Evolutionary conservation across 257 asterid genomes (phyloP).

Genomic region (Solanum infundibuliforme): DNA sequence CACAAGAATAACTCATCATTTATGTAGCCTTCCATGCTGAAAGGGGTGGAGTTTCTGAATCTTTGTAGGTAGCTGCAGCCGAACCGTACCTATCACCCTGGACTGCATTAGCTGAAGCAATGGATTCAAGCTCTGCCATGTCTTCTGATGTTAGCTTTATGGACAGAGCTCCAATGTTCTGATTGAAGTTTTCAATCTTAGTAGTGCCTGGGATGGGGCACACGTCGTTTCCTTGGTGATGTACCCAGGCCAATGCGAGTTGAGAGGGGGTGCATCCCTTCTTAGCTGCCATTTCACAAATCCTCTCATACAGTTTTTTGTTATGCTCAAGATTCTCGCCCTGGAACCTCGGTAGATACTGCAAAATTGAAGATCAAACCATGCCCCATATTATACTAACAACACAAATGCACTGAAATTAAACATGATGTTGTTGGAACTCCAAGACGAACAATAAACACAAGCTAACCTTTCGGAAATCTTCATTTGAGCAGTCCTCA

Average conservation of each 20-base stretch:
- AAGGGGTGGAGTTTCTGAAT: constrained; percentile 11
- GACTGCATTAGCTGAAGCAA: constrained; percentile 14
- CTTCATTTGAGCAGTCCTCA: not conserved
- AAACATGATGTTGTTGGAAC: not conserved
- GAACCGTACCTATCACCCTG: constrained; percentile 5
- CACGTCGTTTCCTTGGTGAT: constrained; percentile 16
- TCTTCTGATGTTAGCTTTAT: constrained; percentile 11
- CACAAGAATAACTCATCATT: not conserved
- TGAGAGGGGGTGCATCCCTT: constrained; percentile 14
- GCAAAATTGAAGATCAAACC: not conserved
- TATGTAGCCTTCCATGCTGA: constrained; percentile 9
- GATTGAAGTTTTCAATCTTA: constrained; percentile 14
- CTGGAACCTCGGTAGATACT: constrained; percentile 11
- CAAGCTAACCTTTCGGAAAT: constrained; percentile 23
- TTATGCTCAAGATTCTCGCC: constrained; percentile 8
- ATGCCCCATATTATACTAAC: not conserved
- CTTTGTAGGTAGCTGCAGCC: not conserved
- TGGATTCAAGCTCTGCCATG: constrained; percentile 18
- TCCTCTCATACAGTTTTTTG: not conserved
- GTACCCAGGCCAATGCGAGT: constrained; percentile 14
- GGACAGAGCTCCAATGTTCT: constrained; percentile 20
- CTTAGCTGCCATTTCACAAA: constrained; percentile 5
- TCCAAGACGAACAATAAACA: not conserved
- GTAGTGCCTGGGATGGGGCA: constrained; percentile 17
- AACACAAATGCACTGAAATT: not conserved